A percentile compares a stretch with the other conserved stretches of the same genome.
phyloP scores from a whole-genome alignment of 23 red algal genomes.

The Gracilaria gracilis region DNA sequence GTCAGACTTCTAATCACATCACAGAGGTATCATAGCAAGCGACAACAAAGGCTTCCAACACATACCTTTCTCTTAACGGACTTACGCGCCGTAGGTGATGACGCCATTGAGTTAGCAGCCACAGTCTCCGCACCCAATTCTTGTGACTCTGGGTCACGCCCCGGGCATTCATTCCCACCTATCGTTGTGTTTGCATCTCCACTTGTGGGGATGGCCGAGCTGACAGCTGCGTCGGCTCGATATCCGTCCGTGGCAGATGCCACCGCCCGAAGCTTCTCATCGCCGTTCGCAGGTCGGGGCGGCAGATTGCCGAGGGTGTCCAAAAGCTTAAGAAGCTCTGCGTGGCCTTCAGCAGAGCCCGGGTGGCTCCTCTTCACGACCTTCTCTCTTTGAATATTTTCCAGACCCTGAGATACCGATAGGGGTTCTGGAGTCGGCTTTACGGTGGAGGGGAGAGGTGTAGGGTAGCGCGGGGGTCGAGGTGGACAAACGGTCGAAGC shows the following conservation, averaged over 20 bases:
- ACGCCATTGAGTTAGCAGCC: neutral
- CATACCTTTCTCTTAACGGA: slow-evolving; percentile 21
- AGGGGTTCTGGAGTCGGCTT: neutral
- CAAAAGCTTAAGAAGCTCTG: neutral
- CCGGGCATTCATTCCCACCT: neutral
- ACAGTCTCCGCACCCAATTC: neutral
- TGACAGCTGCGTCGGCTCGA: neutral
- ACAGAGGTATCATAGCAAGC: neutral
- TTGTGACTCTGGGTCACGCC: neutral
- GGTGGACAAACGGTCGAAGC: too few relatives aligned
- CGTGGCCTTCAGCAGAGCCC: neutral
- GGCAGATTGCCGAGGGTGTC: neutral
- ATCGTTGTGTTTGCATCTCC: neutral
- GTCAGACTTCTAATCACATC: slow-evolving; percentile 17
- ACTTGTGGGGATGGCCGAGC: neutral
- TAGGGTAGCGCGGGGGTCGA: neutral
- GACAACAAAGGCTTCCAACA: neutral
- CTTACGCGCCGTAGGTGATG: neutral
- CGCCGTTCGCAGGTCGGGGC: neutral
- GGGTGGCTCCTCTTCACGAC: neutral
- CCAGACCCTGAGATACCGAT: neutral
- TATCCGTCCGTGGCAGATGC: neutral
- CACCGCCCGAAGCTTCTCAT: neutral
- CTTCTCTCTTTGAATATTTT: neutral
- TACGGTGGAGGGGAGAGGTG: neutral